Base-by-base conservation (phyloP, 345 rosid species). In the Euphorbia lathyris region DNA sequence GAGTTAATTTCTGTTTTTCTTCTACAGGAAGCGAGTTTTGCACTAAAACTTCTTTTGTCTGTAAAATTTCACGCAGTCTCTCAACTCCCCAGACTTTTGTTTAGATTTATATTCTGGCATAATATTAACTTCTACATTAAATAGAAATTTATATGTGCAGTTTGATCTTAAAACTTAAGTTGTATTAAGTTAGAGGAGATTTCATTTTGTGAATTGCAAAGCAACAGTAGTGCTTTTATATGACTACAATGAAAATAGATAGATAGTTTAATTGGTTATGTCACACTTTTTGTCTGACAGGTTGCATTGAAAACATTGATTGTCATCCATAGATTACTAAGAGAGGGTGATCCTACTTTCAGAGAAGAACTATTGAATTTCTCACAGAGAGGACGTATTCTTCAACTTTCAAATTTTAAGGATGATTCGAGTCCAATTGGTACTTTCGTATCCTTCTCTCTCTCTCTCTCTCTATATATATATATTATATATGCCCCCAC, bases 401-500 rank as follows among this genome's bases (percentile, higher is more conserved):
- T 96, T 68, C 97, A 92, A 25, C 92, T 96, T 70, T 90, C 98
- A 56, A 90, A 89, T 77, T 92, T 96, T 74, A 96, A 96, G 83
- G 99, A 96, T 85, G 98, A 92, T 82, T 96, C 99, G 32, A 92
- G 97, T 72, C 98, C 99, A 26, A 85, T 89, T 68, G 97, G 97
- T 92, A 65, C 66, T 48, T 63, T 76, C 62, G 14, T 26, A 48
- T 65, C 23, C 4, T 64, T 26, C 19, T 36, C 45, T 52, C 48
- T 69, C 13, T 52, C 12, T 40, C 51, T 13, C 13, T 13, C 7
- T 13, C 16, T 43, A n/a, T 45, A 45, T 45, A 34, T 34, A 34
- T 34, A 34, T 34, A 7, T 34, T 3, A 34, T 34, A 7, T 34
- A 7, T 34, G 38, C 22, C 23, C 27, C 27, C 16, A 9, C 52